These are phyloP conservation scores for Talaromyces sp. DNA, from an alignment of 2,329 filamentous ascomycete genomes.

Conservation along the genomic window DNA sequence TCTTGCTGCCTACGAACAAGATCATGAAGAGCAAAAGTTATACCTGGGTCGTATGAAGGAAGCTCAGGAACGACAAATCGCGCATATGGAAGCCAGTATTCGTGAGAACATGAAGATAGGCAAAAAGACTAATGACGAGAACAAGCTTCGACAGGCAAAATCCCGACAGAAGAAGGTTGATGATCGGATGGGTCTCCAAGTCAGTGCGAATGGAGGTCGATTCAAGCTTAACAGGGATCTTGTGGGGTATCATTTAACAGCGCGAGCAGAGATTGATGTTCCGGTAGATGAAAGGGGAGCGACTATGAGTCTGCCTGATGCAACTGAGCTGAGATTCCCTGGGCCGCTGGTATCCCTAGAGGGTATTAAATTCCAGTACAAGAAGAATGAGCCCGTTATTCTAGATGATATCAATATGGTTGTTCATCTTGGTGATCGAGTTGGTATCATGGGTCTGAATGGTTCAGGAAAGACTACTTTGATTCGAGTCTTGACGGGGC, in stretches of 20 bases:
- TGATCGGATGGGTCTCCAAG: conserved; percentile 75
- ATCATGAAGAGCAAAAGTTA: conserved; percentile 65
- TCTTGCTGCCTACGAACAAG: conserved; percentile 69
- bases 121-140: conserved; percentile 77
- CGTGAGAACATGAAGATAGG: conserved; percentile 73
- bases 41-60: conserved; percentile 76
- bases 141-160: conserved; percentile 83
- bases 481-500: conserved; percentile 68
- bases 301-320: conserved; percentile 61
- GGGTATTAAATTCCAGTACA: conserved; percentile 68
- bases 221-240: conserved; percentile 82
- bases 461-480: conserved; percentile 82
- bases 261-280: conserved; percentile 71
- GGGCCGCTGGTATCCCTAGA: conserved; percentile 74
- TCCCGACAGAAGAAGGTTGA: conserved; percentile 83
- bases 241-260: conserved; percentile 61
- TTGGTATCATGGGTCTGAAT: conserved; percentile 78
- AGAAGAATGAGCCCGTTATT: conserved; percentile 46
- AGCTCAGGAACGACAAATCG: conserved; percentile 76
- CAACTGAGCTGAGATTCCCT: conserved; percentile 72
- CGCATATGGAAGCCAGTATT: conserved; percentile 79
- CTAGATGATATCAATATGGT: conserved; percentile 68
- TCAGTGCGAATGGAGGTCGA: conserved; percentile 68
- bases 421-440: conserved; percentile 71
- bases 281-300: conserved; percentile 63